Conservation (phyloP, 1,139 yeast genomes). For the Candida sojae region DNA sequence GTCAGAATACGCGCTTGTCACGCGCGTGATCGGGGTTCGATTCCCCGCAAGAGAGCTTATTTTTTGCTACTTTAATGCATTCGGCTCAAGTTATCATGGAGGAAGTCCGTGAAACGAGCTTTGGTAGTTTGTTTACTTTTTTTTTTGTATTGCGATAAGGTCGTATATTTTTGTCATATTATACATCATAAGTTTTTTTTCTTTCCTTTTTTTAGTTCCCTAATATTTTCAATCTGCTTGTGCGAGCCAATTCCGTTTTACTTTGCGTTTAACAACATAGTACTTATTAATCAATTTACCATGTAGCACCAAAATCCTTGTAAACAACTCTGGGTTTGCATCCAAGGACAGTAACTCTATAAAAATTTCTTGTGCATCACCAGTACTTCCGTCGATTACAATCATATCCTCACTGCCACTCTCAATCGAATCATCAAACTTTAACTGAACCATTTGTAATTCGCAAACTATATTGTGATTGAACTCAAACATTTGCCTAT, state of each 20-base stretch:
- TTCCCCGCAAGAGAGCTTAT: constrained; percentile 1
- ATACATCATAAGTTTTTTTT: too few relatives aligned
- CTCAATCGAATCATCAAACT: constrained; percentile 1
- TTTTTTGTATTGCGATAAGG: background rate
- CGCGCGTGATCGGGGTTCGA: constrained; percentile 4
- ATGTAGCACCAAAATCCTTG: background rate
- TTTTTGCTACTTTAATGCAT: background rate
- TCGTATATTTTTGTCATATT: too few relatives aligned
- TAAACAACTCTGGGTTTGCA: background rate
- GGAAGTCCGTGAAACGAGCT: background rate
- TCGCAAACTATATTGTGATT: background rate
- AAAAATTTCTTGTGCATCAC: background rate
- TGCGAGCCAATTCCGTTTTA: background rate
- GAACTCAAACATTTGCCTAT: background rate
- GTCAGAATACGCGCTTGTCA: constrained; percentile 3
- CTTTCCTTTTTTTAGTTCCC: too few relatives aligned
- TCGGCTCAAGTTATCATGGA: background rate
- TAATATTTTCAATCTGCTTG: background rate
- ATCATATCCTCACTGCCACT: background rate
- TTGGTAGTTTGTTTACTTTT: background rate
- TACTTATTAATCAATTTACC: background rate
- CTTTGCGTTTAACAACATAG: background rate
- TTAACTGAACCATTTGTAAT: constrained; percentile 1
- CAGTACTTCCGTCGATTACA: constrained; percentile 1
- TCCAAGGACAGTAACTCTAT: constrained; percentile 1